Evolutionary conservation across 257 asterid genomes (phyloP), one percentile per base, ranked within the genome.

Genomic region (Lycium ferocissimum): DNA sequence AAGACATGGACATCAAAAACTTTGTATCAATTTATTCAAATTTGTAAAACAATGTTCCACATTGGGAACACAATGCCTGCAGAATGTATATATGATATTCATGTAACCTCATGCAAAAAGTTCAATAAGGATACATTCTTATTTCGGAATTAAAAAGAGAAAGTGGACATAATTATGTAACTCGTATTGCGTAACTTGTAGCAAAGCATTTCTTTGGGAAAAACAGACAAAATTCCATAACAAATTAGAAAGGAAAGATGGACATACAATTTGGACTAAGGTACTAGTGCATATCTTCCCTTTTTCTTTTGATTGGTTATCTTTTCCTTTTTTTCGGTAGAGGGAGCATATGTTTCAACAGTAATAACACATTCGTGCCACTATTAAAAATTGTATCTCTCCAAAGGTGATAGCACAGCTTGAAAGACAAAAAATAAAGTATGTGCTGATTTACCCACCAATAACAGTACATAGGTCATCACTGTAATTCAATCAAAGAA

Each of bases 361-460:
- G 45, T 66, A 33, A 45, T 14, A 33, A 66, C 73, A 66, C 73
- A 66, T 5, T 66, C 33, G 43, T 2, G 45, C 73, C 73, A 33
- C n/a, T 66, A 26, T 5, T 6, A 3, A 78, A 76, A 78, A 15
- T 2, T 78, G 82, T 13, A 26, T 51, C 63, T 53, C 49, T 53
- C 8, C 26, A 15, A 20, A 53, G 59, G 47, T 15, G 82, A 18
- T 58, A 26, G 18, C 82, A 78, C 49, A 53, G 9, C 26, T 53
- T 78, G 65, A 53, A 53, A 78, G 20, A 75, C 26, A 53, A 78
- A 26, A 53, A 15, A 13, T 6, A 75, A 26, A 53, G 26, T 1
- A 53, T 78, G 15, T 14, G 82, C 26, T 78, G 65, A 45, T 53
- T 8, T 53, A 78, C 7, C 82, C 82, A 78, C 62, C 82, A 53